These are phyloP conservation scores for Thermothielavioides terrestris DNA, from an alignment of 495 filamentous ascomycete genomes.

Conservation along the genomic window DNA sequence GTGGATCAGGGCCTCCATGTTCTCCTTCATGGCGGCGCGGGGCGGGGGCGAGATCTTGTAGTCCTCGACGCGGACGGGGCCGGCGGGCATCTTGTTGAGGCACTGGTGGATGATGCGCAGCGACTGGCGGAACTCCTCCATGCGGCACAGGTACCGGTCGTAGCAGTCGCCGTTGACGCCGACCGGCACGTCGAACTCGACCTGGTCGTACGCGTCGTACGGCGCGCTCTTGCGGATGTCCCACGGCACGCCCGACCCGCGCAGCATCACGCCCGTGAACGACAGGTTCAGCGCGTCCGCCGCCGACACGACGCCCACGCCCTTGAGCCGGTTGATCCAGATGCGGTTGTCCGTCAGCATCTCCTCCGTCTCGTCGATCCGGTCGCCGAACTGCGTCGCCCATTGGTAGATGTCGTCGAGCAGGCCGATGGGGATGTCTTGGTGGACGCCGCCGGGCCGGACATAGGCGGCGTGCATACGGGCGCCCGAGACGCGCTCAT, in stretches of 20 bases:
- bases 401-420: slow-evolving; percentile 99
- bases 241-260: slow-evolving; percentile 95
- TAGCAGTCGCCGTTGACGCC: slow-evolving; percentile 98
- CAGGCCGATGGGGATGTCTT: slow-evolving; percentile 89
- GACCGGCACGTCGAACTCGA: slow-evolving; percentile 97
- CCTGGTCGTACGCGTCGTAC: slow-evolving; percentile 95
- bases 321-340: slow-evolving; percentile 88
- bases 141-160: slow-evolving; percentile 96
- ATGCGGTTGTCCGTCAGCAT: slow-evolving; percentile 99
- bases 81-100: slow-evolving; percentile 95
- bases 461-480: slow-evolving; percentile 98
- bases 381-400: slow-evolving; percentile 98
- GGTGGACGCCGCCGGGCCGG: slow-evolving; percentile 90
- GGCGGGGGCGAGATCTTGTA: slow-evolving; percentile 98
- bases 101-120: slow-evolving; percentile 98
- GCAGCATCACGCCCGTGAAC: slow-evolving; percentile 96
- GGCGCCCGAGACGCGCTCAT: slow-evolving; percentile 96
- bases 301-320: slow-evolving; percentile 83
- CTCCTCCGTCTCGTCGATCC: slow-evolving; percentile 98
- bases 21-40: slow-evolving; percentile 98
- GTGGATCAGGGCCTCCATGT: slow-evolving; percentile 99
- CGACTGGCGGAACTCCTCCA: slow-evolving; percentile 98
- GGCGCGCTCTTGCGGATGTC: slow-evolving; percentile 92
- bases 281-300: slow-evolving; percentile 90
- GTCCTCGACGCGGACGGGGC: slow-evolving; percentile 90